phyloP scores from a whole-genome alignment of 129 eudicot genomes.

The Mikania micrantha region DNA sequence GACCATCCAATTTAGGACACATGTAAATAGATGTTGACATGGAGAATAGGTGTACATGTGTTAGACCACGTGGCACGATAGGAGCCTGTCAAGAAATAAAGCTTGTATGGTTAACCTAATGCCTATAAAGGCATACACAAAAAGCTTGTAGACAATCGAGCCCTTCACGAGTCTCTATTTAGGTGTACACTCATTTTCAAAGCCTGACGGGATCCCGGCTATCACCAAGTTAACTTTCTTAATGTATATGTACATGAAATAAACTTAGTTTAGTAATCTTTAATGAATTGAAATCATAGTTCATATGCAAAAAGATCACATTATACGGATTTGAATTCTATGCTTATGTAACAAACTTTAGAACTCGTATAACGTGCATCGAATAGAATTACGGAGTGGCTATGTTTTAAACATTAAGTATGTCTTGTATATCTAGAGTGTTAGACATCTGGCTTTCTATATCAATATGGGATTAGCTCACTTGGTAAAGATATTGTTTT shows the following conservation, averaged over 20 bases:
- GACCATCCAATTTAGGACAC: slow-evolving; percentile 16
- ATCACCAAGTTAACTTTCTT: neutral
- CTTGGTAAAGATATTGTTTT: too few relatives aligned
- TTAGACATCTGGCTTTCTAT: too few relatives aligned
- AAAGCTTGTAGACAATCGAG: slow-evolving; percentile 11
- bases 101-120: slow-evolving; percentile 27
- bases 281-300: neutral
- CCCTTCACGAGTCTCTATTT: slow-evolving; percentile 21
- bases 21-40: slow-evolving; percentile 21
- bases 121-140: slow-evolving; percentile 19
- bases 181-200: slow-evolving; percentile 13
- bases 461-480: too few relatives aligned
- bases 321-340: too few relatives aligned
- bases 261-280: neutral
- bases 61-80: slow-evolving; percentile 24
- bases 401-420: too few relatives aligned
- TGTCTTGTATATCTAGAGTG: too few relatives aligned
- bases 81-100: slow-evolving; percentile 17
- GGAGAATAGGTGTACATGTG: slow-evolving; percentile 8
- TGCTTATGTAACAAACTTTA: too few relatives aligned
- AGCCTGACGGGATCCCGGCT: neutral
- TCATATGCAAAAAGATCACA: neutral
- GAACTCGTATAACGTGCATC: too few relatives aligned
- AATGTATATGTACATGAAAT: neutral
- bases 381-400: too few relatives aligned